These are phyloP conservation scores for Clonostachys byssicola DNA, from an alignment of 2,329 filamentous ascomycete genomes.

Conservation along the genomic window DNA sequence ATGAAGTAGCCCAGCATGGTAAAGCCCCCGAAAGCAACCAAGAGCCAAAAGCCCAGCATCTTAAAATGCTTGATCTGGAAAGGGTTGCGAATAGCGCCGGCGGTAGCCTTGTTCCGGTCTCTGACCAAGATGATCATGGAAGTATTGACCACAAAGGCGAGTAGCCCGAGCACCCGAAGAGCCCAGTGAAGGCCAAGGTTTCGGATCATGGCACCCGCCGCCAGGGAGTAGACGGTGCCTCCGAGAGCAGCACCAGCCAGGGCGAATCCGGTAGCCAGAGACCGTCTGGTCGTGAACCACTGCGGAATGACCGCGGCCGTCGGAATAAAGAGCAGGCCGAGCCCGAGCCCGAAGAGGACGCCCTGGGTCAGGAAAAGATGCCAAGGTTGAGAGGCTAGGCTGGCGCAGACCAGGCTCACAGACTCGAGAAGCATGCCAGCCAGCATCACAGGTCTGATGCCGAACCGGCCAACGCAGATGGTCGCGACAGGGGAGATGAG, in stretches of 20 bases:
- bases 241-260: conserved; percentile 44
- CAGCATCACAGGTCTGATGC: conserved; percentile 32
- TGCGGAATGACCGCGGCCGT: conserved; percentile 52
- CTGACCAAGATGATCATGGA: not conserved
- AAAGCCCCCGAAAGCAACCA: conserved; percentile 56
- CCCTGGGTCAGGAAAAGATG: conserved; percentile 58
- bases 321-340: conserved; percentile 56
- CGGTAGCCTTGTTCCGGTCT: conserved; percentile 40
- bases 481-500: conserved; percentile 33
- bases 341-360: conserved; percentile 54
- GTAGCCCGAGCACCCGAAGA: conserved; percentile 43
- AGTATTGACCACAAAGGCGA: conserved; percentile 36
- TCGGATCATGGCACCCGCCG: conserved; percentile 42
- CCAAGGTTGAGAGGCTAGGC: conserved; percentile 49
- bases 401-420: conserved; percentile 46
- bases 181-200: conserved; percentile 49
- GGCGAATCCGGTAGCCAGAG: conserved; percentile 52
- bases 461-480: conserved; percentile 17
- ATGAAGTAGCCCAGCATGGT: conserved; percentile 64
- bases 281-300: conserved; percentile 53
- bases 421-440: conserved; percentile 48
- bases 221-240: conserved; percentile 14
- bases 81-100: conserved; percentile 34
- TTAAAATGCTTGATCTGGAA: conserved; percentile 33
- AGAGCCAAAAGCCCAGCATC: conserved; percentile 40